A percentile compares a stretch with the other conserved stretches of the same genome.
These are phyloP conservation scores for Nymphaea thermarum DNA, from an alignment of 164 flowering plant species.

Conservation along the genomic window DNA sequence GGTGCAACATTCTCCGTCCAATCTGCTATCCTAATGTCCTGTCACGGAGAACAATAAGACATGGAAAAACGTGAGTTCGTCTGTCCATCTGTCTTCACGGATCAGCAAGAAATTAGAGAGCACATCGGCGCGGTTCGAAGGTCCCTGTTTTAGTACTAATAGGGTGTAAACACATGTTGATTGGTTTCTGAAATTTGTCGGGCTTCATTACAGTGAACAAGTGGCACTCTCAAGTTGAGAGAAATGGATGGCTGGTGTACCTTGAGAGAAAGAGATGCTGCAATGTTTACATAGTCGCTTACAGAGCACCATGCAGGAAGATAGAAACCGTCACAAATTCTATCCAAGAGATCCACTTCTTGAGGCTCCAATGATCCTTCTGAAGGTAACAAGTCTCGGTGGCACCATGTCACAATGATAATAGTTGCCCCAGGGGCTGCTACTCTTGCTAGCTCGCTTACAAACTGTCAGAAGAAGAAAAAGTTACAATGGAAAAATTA, in stretches of 20 bases:
- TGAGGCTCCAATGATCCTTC: constrained; percentile 54
- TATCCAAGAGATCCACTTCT: constrained; percentile 47
- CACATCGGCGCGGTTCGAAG: no score
- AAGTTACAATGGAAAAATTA: no score
- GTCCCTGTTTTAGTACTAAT: no score
- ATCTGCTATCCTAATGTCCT: constrained; percentile 83
- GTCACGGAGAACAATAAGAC: not conserved
- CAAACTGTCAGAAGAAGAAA: constrained; percentile 40
- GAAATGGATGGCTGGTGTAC: constrained; percentile 15
- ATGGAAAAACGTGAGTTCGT: not conserved
- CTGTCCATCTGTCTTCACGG: not conserved
- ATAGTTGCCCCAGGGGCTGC: constrained; percentile 85
- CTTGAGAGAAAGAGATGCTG: constrained; percentile 54
- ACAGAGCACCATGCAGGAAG: constrained; percentile 94
- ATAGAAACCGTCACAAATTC: constrained; percentile 63
- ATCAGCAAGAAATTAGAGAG: no score
- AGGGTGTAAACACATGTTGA: not conserved
- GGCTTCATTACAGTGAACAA: no score
- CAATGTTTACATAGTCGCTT: constrained; percentile 62
- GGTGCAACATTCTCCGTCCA: constrained; percentile 92
- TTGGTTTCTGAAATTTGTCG: no score
- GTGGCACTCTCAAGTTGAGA: no score
- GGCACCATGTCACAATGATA: constrained; percentile 92
- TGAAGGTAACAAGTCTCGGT: constrained; percentile 55
- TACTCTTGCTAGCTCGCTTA: constrained; percentile 70